Conservation (phyloP, 139 green algal genomes). For the Monoraphidium neglectum region DNA sequence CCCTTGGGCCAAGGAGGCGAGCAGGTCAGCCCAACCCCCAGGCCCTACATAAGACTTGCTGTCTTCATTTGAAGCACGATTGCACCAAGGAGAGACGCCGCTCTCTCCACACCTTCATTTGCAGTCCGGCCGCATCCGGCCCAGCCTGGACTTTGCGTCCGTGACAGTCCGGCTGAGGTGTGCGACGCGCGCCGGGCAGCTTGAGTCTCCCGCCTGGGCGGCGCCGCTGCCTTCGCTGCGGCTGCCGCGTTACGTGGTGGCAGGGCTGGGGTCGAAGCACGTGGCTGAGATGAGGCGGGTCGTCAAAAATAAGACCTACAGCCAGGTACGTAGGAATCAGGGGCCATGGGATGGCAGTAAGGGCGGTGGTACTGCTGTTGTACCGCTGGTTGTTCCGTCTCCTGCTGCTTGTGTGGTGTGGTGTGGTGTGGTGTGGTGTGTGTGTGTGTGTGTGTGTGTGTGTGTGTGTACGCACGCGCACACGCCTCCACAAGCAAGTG, state of each 20-base stretch:
- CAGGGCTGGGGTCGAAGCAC: slow-evolving; percentile 32
- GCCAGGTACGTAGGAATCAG: slow-evolving; percentile 15
- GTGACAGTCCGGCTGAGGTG: slow-evolving; percentile 33
- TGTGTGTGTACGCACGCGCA: no score
- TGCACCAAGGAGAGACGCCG: not conserved
- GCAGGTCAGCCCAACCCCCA: no score
- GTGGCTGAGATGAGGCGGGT: slow-evolving; percentile 41
- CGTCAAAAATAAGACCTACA: slow-evolving; percentile 53
- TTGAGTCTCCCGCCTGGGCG: slow-evolving; percentile 39
- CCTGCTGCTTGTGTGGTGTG: no score
- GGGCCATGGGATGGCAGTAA: no score
- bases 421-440: no score
- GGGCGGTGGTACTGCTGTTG: no score
- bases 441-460: no score
- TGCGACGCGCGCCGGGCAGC: slow-evolving; percentile 41
- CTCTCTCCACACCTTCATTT: not conserved
- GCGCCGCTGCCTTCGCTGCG: slow-evolving; percentile 31
- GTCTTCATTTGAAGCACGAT: not conserved
- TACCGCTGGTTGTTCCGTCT: no score
- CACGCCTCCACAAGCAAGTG: no score
- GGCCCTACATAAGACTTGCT: no score
- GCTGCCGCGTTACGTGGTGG: slow-evolving; percentile 21
- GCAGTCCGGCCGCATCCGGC: slow-evolving; percentile 23
- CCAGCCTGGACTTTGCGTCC: slow-evolving; percentile 12
- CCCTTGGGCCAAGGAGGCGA: no score